Conservation (phyloP, 148 eudicot species). For the Amaranthus palmeri region DNA sequence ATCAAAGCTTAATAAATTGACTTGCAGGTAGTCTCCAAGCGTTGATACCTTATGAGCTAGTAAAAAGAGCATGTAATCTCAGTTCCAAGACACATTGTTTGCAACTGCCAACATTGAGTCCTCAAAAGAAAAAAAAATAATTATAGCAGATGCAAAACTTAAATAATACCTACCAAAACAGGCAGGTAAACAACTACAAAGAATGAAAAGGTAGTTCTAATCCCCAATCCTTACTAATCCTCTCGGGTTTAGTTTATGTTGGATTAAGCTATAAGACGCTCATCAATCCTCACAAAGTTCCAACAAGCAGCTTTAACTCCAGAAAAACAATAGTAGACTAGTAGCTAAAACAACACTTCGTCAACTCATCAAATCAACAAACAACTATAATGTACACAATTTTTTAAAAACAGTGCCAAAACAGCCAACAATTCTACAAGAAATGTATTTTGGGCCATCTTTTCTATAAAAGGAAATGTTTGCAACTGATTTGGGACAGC, state of each 20-base stretch:
- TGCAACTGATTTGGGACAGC: too few relatives aligned
- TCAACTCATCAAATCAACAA: background rate
- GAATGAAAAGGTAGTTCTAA: background rate
- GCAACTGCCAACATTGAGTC: background rate
- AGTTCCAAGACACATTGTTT: background rate
- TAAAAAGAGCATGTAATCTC: background rate
- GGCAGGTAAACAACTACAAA: too few relatives aligned
- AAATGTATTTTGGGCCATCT: background rate
- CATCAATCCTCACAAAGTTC: background rate
- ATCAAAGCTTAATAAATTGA: background rate
- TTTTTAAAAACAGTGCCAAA: background rate
- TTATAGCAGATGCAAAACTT: too few relatives aligned
- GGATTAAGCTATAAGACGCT: background rate
- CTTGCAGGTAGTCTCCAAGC: background rate
- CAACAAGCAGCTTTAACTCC: background rate
- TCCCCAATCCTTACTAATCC: background rate
- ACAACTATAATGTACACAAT: background rate
- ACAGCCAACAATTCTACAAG: background rate
- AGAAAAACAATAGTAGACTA: background rate
- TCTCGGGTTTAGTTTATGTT: background rate
- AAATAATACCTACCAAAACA: too few relatives aligned
- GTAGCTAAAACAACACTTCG: background rate
- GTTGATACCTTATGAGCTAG: background rate
- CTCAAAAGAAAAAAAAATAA: too few relatives aligned
- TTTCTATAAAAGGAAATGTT: too few relatives aligned